Evolutionary conservation across 345 rosid species (phyloP), one percentile per base, ranked within the genome.

Genomic region (Eucalyptus curtisii): DNA sequence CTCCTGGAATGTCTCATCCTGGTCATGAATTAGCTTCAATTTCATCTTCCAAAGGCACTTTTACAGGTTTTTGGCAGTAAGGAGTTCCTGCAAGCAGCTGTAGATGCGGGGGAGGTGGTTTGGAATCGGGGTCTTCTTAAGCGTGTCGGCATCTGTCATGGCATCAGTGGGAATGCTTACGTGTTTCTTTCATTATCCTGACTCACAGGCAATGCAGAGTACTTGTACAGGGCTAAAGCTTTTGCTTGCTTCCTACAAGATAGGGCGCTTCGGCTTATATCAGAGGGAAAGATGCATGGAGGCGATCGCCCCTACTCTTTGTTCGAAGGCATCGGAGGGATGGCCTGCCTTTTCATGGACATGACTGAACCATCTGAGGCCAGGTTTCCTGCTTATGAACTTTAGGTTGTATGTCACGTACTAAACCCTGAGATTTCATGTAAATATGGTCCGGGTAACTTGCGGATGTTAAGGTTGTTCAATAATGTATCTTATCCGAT

Each of bases 111-210:
- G 50, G 96, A 95, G 91, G 90, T 95, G 85, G 96, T 95, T 30
- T 95, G 98, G 96, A 92, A 87, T 31, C 89, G 95, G 48, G 98
- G 97, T 79, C 93, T 96, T 86, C 98, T 96, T 19, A 96, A 92
- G 89, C 96, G 94, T 86, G 94, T 94, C 40, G 97, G 97, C 47
- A 89, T 96, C 64, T 96, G 98, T 85, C 98, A 96, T 64, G 98
- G 98, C 82, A 93, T 96, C 89, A 94, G 96, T 30, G 95, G 95
- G 79, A 96, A 95, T 85, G 45, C 97, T 8, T 96, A 93, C 8
- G 93, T 93, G 42, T 96, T 96, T 89, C 94, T 94, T 55, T 90
- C 96, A 49, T 95, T 95, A 16, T 92, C 91, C 89, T 93, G 93
- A 30, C 79, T 93, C 50, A 96, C 98, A 2, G 95, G 95, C 12